Evolutionary conservation across 2,329 filamentous ascomycete genomes (phyloP).

Genomic region (Cladobotryum mycophilum): DNA sequence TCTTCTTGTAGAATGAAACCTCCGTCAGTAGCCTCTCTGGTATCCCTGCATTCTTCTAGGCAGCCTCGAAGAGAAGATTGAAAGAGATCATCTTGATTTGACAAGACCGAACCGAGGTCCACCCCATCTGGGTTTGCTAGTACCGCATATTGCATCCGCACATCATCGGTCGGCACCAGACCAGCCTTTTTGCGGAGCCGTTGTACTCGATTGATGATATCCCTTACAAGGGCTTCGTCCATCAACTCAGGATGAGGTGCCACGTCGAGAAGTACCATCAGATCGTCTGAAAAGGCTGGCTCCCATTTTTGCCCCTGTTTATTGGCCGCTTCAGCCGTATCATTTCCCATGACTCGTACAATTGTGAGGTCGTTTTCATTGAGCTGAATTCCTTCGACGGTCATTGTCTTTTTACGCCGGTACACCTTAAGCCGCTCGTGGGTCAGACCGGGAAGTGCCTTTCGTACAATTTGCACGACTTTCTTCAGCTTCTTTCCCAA

Average conservation of each 20-base stretch:
- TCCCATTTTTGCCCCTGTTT: constrained; percentile 15
- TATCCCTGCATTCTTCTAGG: background rate
- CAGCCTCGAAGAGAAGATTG: background rate
- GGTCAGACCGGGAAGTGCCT: constrained; percentile 67
- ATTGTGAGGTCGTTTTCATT: constrained; percentile 62
- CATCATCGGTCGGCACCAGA: constrained; percentile 76
- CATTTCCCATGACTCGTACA: constrained; percentile 9
- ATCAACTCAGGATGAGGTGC: constrained; percentile 67
- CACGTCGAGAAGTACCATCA: no score
- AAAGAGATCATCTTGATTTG: constrained; percentile 40
- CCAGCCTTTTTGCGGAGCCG: constrained; percentile 82
- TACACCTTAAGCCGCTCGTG: constrained; percentile 71
- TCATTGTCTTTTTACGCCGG: constrained; percentile 60
- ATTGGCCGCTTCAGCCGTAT: background rate
- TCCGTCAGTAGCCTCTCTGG: no score
- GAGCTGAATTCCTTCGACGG: constrained; percentile 73
- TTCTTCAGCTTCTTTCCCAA: constrained; percentile 92
- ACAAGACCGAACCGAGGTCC: constrained; percentile 56
- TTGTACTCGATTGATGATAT: constrained; percentile 83
- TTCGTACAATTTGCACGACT: constrained; percentile 77
- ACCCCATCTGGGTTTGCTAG: constrained; percentile 68
- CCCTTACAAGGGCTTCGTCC: constrained; percentile 70
- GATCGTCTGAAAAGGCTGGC: constrained; percentile 13
- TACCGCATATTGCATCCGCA: constrained; percentile 80
- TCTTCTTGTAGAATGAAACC: no score